A percentile compares a stretch with the other conserved stretches of the same genome.
phyloP scores from a whole-genome alignment of 305 asterid species.

The Plantago coronopus region DNA sequence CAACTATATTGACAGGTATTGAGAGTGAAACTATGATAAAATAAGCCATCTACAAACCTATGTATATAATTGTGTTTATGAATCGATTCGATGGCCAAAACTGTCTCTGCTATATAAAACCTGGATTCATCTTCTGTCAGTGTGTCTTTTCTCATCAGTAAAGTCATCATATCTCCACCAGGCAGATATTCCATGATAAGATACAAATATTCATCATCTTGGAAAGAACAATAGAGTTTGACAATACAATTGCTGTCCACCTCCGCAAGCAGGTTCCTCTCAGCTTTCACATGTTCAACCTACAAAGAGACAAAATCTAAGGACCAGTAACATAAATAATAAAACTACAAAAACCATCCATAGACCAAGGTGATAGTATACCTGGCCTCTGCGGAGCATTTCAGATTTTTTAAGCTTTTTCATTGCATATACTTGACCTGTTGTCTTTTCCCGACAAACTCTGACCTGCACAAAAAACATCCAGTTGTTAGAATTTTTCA shows the following conservation, averaged over 20 bases:
- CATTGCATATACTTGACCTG: conserved; percentile 91
- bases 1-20: conserved; percentile 18
- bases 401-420: conserved; percentile 95
- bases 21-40: conserved; percentile 25
- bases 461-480: conserved; percentile 51
- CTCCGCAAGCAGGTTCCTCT: conserved; percentile 92
- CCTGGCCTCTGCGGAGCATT: conserved; percentile 99
- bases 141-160: conserved; percentile 87
- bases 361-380: conserved; percentile 34
- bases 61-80: conserved; percentile 86
- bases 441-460: conserved; percentile 85
- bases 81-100: conserved; percentile 93
- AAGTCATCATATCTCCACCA: conserved; percentile 99
- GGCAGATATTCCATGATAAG: conserved; percentile 96
- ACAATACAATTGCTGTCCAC: conserved; percentile 95
- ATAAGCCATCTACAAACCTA: conserved; percentile 48
- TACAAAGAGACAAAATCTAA: conserved; percentile 32
- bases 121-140: conserved; percentile 83
- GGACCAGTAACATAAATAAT: conserved; percentile 30
- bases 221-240: conserved; percentile 84
- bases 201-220: conserved; percentile 87
- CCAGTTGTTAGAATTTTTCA: not conserved
- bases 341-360: conserved; percentile 25
- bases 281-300: conserved; percentile 98
- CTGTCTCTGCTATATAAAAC: conserved; percentile 86